Evolutionary conservation across 108 stramenopile species (phyloP).

Genomic region (Bacterosira constricta): DNA sequence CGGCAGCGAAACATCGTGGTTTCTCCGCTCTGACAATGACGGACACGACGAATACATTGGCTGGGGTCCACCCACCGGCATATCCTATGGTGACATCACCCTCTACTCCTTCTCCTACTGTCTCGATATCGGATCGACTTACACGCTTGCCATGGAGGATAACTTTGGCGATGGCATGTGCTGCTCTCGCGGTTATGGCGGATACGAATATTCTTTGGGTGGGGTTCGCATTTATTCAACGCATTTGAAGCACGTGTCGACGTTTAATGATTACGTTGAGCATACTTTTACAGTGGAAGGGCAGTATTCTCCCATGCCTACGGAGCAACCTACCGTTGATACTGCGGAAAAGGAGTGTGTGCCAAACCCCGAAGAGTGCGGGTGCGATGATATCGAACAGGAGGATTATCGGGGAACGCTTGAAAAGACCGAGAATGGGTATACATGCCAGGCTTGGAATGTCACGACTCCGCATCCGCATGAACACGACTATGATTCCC

Average conservation of each 20-base stretch:
- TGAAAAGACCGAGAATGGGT: slow-evolving; percentile 2
- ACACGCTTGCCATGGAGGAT: slow-evolving; percentile 40
- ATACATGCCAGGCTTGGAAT: slow-evolving; percentile 9
- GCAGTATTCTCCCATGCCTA: slow-evolving; percentile 22
- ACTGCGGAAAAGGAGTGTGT: background rate
- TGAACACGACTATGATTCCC: background rate
- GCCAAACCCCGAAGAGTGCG: slow-evolving; percentile 2
- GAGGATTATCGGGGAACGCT: slow-evolving; percentile 19
- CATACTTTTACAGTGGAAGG: slow-evolving; percentile 36
- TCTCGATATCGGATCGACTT: slow-evolving; percentile 25
- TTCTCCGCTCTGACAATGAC: background rate
- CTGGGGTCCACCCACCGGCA: slow-evolving; percentile 26
- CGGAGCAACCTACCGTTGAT: slow-evolving; percentile 2
- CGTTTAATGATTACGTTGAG: slow-evolving; percentile 50
- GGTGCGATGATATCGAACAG: slow-evolving; percentile 5
- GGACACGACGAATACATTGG: slow-evolving; percentile 8
- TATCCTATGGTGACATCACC: slow-evolving; percentile 35
- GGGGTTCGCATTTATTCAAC: slow-evolving; percentile 14
- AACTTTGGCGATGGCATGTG: slow-evolving; percentile 55
- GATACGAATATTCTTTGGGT: slow-evolving; percentile 36
- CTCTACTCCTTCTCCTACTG: slow-evolving; percentile 43
- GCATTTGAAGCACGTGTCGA: slow-evolving; percentile 19
- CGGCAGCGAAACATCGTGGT: slow-evolving; percentile 52
- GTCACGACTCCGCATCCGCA: background rate
- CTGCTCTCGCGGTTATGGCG: slow-evolving; percentile 40